phyloP scores from a whole-genome alignment of 2,329 filamentous ascomycete species.

The Drechmeria coniospora region DNA sequence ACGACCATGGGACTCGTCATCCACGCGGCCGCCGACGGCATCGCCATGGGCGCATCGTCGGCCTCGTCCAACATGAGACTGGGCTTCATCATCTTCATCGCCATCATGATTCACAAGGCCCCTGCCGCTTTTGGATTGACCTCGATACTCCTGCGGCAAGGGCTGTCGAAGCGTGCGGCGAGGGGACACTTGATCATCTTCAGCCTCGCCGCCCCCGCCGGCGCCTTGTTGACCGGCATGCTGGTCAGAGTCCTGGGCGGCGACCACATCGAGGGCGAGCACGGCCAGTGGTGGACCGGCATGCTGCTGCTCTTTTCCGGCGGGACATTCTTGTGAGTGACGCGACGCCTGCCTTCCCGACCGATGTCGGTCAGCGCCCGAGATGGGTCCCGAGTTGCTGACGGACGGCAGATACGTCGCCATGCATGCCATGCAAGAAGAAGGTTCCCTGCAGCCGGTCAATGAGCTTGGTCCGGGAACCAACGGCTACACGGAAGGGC shows the following conservation, averaged over 20 bases:
- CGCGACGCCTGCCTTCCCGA: too few species aligned
- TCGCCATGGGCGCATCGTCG: conserved; percentile 84
- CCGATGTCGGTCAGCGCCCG: background rate
- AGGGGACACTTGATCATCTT: conserved; percentile 80
- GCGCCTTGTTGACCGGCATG: conserved; percentile 71
- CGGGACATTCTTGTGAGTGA: conserved; percentile 77
- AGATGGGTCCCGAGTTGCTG: background rate
- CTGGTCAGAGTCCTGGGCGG: conserved; percentile 61
- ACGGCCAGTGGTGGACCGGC: conserved; percentile 75
- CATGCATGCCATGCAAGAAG: conserved; percentile 95
- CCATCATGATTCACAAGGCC: conserved; percentile 95
- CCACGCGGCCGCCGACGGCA: conserved; percentile 86
- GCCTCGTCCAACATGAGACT: conserved; percentile 58
- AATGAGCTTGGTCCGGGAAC: conserved; percentile 32
- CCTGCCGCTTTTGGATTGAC: conserved; percentile 91
- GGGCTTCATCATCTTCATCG: conserved; percentile 83
- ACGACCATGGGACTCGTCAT: conserved; percentile 92
- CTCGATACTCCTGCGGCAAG: conserved; percentile 78
- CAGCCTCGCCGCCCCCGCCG: conserved; percentile 75
- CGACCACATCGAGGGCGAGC: conserved; percentile 38
- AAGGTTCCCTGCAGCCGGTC: conserved; percentile 31
- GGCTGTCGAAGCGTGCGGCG: conserved; percentile 71
- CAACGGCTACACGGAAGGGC: conserved; percentile 40
- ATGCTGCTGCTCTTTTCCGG: conserved; percentile 89
- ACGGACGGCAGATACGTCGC: conserved; percentile 60